Evolutionary conservation across 2,329 filamentous ascomycete species (phyloP).

Genomic region (Fusarium sp.): DNA sequence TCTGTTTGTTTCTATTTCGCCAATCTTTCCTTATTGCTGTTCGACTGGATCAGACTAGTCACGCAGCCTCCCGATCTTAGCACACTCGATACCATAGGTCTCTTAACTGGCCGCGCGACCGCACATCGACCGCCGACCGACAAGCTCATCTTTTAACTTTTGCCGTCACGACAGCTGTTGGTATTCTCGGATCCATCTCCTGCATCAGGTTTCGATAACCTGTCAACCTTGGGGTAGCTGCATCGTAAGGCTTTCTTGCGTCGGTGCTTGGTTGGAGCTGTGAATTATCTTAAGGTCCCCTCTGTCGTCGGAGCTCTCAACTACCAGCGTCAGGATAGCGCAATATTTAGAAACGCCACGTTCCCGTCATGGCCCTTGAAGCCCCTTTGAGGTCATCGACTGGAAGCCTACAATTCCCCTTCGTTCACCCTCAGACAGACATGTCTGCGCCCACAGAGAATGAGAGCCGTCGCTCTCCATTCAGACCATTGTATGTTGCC

Average conservation of each 20-base stretch:
- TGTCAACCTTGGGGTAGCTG: conserved; percentile 21
- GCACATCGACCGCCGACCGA: conserved; percentile 8
- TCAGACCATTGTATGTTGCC: conserved; percentile 59
- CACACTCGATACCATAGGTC: conserved; percentile 9
- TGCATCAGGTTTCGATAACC: neutral
- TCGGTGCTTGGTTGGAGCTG: conserved; percentile 26
- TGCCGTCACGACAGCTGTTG: conserved; percentile 14
- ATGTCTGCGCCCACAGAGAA: conserved; percentile 65
- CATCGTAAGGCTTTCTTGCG: conserved; percentile 38
- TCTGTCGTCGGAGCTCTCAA: conserved; percentile 15
- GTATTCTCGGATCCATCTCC: neutral
- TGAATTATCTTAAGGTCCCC: conserved; percentile 13
- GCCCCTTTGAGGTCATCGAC: conserved; percentile 70
- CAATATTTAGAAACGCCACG: conserved; percentile 4
- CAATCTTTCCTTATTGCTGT: neutral
- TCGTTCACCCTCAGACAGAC: conserved; percentile 57
- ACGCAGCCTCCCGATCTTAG: conserved; percentile 18
- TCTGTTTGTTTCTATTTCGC: neutral
- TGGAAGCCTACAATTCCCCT: conserved; percentile 53
- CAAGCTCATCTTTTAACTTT: conserved; percentile 13
- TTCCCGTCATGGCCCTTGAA: conserved; percentile 49
- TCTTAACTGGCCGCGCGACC: conserved; percentile 31
- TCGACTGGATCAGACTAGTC: conserved; percentile 17
- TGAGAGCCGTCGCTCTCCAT: conserved; percentile 57
- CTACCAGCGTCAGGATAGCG: conserved; percentile 19